phyloP scores from a whole-genome alignment of 495 filamentous ascomycete species.

The Neurospora sp. region DNA sequence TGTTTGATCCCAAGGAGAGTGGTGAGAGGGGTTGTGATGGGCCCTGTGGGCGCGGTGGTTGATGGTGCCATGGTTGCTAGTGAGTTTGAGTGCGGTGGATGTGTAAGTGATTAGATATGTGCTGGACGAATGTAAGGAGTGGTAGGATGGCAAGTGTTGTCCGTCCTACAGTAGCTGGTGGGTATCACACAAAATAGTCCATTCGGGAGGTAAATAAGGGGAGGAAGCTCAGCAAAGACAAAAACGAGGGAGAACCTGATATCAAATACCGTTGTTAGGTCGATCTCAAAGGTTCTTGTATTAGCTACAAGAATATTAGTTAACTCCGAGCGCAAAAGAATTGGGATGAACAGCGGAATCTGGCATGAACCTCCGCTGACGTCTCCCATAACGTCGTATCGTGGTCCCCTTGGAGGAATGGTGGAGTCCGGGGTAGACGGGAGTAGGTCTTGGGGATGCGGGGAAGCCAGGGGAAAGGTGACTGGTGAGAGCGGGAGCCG shows the following conservation, averaged over 20 bases:
- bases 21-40: constrained; percentile 67
- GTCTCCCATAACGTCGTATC: neutral
- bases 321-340: neutral
- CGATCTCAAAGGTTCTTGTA: neutral
- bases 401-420: neutral
- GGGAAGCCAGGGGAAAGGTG: constrained; percentile 5
- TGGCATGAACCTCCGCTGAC: neutral
- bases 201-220: neutral
- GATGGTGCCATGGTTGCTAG: neutral
- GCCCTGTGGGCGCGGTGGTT: constrained; percentile 26
- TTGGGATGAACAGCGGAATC: neutral
- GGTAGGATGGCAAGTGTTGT: neutral
- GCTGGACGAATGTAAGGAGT: neutral
- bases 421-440: constrained; percentile 5
- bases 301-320: neutral
- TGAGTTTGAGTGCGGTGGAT: neutral
- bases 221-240: neutral
- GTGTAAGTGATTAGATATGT: neutral
- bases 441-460: constrained; percentile 4
- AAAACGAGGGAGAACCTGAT: neutral
- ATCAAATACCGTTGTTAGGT: neutral
- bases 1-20: constrained; percentile 65
- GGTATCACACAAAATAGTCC: neutral
- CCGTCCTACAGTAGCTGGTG: neutral
- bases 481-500: neutral